Percentiles rank a stretch among this genome's conserved stretches.
Conservation (phyloP, 2,329 filamentous ascomycete genomes). For the Elsinoe ampelina region DNA sequence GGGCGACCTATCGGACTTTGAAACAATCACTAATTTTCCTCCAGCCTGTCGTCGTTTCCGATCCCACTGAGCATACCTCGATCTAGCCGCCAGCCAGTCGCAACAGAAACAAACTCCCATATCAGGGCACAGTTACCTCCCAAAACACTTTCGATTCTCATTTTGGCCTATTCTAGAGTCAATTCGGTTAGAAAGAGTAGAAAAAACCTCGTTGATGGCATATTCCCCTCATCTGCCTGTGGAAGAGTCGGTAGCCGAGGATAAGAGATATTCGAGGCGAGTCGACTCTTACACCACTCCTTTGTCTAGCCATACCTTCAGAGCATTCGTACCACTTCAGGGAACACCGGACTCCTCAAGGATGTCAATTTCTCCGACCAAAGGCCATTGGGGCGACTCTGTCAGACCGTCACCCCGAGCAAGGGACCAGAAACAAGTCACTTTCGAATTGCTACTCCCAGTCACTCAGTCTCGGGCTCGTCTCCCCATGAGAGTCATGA, state of each 20-base stretch:
- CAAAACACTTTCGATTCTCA: background rate
- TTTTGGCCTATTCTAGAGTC: background rate
- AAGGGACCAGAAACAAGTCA: conserved; percentile 56
- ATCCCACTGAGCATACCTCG: background rate
- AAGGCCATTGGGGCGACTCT: conserved; percentile 12
- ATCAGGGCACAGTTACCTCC: background rate
- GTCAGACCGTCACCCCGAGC: conserved; percentile 25
- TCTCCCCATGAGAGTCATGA: conserved; percentile 78
- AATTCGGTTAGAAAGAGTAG: background rate
- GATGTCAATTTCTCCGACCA: conserved; percentile 10
- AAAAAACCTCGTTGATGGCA: conserved; percentile 5
- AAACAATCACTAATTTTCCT: conserved; percentile 1
- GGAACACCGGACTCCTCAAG: conserved; percentile 1
- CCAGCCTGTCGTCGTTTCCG: background rate
- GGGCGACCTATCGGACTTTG: background rate
- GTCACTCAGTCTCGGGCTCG: conserved; percentile 62
- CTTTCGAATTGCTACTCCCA: conserved; percentile 66
- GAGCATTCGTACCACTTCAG: conserved; percentile 5
- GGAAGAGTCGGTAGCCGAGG: conserved; percentile 13
- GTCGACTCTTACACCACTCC: conserved; percentile 8
- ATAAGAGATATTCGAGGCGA: conserved; percentile 1
- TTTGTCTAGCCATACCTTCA: conserved; percentile 1
- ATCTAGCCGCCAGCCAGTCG: conserved; percentile 5
- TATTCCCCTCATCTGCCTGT: conserved; percentile 5
- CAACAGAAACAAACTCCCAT: background rate